Conservation (phyloP, 2,329 filamentous ascomycete species). For the Aspergillus sp. region DNA sequence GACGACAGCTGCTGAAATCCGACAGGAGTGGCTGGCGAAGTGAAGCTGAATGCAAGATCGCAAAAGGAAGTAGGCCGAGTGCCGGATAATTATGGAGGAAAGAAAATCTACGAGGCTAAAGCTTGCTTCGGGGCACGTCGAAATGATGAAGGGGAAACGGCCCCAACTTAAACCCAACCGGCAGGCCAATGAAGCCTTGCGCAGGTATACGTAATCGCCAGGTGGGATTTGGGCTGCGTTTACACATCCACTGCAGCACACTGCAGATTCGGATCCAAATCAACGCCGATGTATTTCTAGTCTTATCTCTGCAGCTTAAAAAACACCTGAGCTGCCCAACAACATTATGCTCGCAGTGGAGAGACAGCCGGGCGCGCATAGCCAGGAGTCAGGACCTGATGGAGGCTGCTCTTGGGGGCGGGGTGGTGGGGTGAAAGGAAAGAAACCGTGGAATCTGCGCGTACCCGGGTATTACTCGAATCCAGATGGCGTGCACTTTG, state of each 20-base stretch:
- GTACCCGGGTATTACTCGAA: not conserved
- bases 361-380: not conserved
- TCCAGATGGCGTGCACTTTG: not conserved
- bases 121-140: not conserved
- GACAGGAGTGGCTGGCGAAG: not conserved
- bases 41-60: not conserved
- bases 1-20: not conserved
- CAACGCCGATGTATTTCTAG: no score
- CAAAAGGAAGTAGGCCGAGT: not conserved
- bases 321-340: no score
- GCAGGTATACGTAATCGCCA: not conserved
- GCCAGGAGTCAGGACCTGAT: not conserved
- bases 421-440: slow-evolving; percentile 5
- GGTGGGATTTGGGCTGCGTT: not conserved
- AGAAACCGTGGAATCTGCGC: not conserved
- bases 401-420: slow-evolving; percentile 3
- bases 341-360: not conserved
- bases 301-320: no score
- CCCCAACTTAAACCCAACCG: not conserved
- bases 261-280: no score
- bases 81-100: slow-evolving; percentile 1
- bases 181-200: not conserved
- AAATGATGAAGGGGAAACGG: not conserved
- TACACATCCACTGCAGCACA: not conserved
- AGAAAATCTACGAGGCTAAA: not conserved